Percentiles rank a stretch among this genome's conserved stretches.
Evolutionary conservation across 805 yeast species (phyloP).

Genomic region (Hagleromyces aurorensis): DNA sequence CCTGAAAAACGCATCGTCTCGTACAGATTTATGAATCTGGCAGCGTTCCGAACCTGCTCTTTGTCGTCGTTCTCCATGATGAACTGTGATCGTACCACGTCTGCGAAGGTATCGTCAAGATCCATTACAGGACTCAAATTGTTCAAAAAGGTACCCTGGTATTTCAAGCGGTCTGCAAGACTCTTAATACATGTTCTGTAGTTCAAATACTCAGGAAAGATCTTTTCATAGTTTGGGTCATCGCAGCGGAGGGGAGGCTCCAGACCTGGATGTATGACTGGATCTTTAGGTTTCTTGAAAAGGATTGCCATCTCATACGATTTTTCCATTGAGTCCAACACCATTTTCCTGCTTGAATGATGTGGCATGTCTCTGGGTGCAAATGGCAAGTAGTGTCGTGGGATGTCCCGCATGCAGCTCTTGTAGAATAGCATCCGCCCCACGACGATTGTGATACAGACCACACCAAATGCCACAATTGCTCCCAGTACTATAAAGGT

Average conservation of each 20-base stretch:
- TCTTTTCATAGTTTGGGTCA: slow-evolving; percentile 22
- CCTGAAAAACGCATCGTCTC: slow-evolving; percentile 67
- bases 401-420: slow-evolving; percentile 63
- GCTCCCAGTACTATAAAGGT: slow-evolving; percentile 74
- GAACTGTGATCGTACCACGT: slow-evolving; percentile 17
- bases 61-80: slow-evolving; percentile 9
- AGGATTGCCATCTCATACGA: slow-evolving; percentile 35
- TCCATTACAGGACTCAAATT: slow-evolving; percentile 26
- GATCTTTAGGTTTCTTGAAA: slow-evolving; percentile 36
- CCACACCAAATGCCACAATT: slow-evolving; percentile 49
- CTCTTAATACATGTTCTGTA: slow-evolving; percentile 53
- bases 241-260: slow-evolving; percentile 37
- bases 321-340: slow-evolving; percentile 35
- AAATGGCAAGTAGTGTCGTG: slow-evolving; percentile 66
- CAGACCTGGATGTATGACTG: slow-evolving; percentile 45
- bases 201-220: slow-evolving; percentile 34
- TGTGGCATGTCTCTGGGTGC: slow-evolving; percentile 51
- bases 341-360: slow-evolving; percentile 33
- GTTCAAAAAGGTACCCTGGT: slow-evolving; percentile 36
- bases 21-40: slow-evolving; percentile 44
- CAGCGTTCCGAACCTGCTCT: slow-evolving; percentile 13
- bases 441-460: slow-evolving; percentile 44
- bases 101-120: slow-evolving; percentile 22
- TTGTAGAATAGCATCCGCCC: slow-evolving; percentile 52
- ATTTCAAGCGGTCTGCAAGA: slow-evolving; percentile 49